Evolutionary conservation across 2,329 filamentous ascomycete genomes (phyloP).

Genomic region (Phaeomoniella chlamydospora): DNA sequence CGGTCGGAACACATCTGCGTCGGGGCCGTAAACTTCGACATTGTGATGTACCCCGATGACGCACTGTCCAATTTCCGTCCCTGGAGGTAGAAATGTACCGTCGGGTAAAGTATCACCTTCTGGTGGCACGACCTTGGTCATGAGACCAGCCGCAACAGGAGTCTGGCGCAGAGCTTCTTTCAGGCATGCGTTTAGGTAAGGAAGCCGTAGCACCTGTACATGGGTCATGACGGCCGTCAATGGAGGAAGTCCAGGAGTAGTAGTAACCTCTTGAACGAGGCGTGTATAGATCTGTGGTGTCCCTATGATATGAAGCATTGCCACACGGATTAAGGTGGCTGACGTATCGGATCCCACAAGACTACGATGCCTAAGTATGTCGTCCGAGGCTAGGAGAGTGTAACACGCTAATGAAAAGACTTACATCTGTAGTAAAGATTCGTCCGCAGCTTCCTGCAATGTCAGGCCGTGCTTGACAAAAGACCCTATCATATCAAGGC

Average conservation of each 20-base stretch:
- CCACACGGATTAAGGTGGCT: constrained; percentile 7
- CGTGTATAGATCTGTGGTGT: constrained; percentile 6
- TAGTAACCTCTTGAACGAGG: constrained; percentile 10
- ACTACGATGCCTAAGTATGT: too few species aligned
- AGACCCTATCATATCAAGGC: constrained; percentile 4
- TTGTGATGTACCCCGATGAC: constrained; percentile 17
- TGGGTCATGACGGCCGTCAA: constrained; percentile 4
- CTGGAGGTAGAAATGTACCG: constrained; percentile 16
- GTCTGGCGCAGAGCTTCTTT: constrained; percentile 13
- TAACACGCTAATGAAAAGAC: background rate
- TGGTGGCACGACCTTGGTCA: constrained; percentile 33
- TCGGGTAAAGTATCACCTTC: constrained; percentile 18
- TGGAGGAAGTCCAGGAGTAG: background rate
- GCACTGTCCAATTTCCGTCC: constrained; percentile 17
- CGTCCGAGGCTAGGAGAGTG: too few species aligned
- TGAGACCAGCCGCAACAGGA: constrained; percentile 26
- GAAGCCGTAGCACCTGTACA: constrained; percentile 8
- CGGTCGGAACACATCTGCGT: constrained; percentile 24
- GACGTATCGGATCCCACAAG: constrained; percentile 7
- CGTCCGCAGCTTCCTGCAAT: constrained; percentile 7
- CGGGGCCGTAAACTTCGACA: constrained; percentile 24
- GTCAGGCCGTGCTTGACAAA: constrained; percentile 7
- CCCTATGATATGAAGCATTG: constrained; percentile 7
- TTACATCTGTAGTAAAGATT: constrained; percentile 7
- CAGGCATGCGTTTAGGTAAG: constrained; percentile 14